These are phyloP conservation scores for Passiflora organensis DNA, from an alignment of 345 rosid genomes.

Conservation along the genomic window DNA sequence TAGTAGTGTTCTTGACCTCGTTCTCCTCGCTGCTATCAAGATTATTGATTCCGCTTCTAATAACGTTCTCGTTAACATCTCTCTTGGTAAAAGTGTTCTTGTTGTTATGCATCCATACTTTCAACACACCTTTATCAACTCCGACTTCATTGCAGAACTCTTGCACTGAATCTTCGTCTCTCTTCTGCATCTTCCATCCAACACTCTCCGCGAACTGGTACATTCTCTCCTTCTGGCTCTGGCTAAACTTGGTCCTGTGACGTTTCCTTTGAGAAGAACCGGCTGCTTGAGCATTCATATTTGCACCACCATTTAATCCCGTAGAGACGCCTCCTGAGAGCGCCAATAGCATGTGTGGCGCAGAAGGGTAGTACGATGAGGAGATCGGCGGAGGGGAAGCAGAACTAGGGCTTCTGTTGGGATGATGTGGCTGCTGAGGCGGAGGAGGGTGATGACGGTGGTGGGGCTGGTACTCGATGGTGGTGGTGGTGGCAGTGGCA, in stretches of 20 bases:
- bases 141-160: conserved; percentile 66
- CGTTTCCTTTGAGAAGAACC: conserved; percentile 16
- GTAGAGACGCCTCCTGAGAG: conserved; percentile 12
- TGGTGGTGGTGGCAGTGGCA: conserved; percentile 12
- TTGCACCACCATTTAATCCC: conserved; percentile 11
- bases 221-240: conserved; percentile 40
- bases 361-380: conserved; percentile 29
- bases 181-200: conserved; percentile 84
- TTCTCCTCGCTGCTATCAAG: neutral
- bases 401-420: conserved; percentile 19
- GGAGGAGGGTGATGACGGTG: conserved; percentile 25
- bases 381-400: conserved; percentile 33
- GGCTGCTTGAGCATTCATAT: neutral
- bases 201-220: conserved; percentile 62
- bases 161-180: conserved; percentile 56
- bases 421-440: conserved; percentile 7
- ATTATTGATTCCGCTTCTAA: neutral
- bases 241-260: conserved; percentile 26
- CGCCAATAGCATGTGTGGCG: conserved; percentile 29
- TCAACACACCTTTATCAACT: conserved; percentile 61
- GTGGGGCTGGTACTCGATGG: conserved; percentile 29
- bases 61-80: conserved; percentile 14
- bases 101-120: conserved; percentile 98
- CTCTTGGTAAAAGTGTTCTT: conserved; percentile 55
- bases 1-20: conserved; percentile 1